Evolutionary conservation across 108 stramenopile genomes (phyloP).

Genomic region (Skeletonema costatum): DNA sequence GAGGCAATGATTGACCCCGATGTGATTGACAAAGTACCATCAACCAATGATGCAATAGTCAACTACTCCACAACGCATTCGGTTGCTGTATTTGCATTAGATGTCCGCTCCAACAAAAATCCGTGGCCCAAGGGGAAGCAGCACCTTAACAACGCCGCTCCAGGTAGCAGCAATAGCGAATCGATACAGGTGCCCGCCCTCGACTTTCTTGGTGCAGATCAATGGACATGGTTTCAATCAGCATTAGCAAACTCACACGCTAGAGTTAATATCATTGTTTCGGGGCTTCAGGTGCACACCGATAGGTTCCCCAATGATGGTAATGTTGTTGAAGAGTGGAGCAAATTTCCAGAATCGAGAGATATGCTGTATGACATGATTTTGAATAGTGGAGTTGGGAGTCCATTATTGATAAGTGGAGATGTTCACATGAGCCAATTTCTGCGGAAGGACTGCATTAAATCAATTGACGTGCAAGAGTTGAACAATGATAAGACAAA

Average conservation of each 20-base stretch:
- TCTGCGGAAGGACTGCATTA: slow-evolving; percentile 63
- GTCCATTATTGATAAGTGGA: slow-evolving; percentile 70
- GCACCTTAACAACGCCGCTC: background rate
- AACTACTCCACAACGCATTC: slow-evolving; percentile 49
- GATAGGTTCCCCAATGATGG: slow-evolving; percentile 60
- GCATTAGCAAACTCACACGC: slow-evolving; percentile 69
- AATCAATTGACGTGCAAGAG: slow-evolving; percentile 1
- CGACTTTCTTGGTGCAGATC: slow-evolving; percentile 81
- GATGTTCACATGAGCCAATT: slow-evolving; percentile 88
- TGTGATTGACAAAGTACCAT: slow-evolving; percentile 26
- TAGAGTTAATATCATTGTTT: slow-evolving; percentile 76
- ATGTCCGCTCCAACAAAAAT: slow-evolving; percentile 71
- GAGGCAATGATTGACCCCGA: slow-evolving; percentile 82
- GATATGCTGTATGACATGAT: slow-evolving; percentile 71
- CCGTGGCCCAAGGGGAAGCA: slow-evolving; percentile 70
- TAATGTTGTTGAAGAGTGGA: slow-evolving; percentile 78
- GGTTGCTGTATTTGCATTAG: slow-evolving; percentile 80
- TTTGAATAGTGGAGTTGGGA: slow-evolving; percentile 56
- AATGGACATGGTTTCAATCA: slow-evolving; percentile 86
- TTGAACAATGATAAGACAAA: background rate
- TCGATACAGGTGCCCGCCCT: background rate
- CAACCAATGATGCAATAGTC: background rate
- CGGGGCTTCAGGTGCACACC: slow-evolving; percentile 72
- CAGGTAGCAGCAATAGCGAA: background rate
- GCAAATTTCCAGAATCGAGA: slow-evolving; percentile 62